Percentiles rank a stretch among this genome's conserved stretches.
phyloP scores from a whole-genome alignment of 352 stramenopile genomes.

The Phytophthora europaea region DNA sequence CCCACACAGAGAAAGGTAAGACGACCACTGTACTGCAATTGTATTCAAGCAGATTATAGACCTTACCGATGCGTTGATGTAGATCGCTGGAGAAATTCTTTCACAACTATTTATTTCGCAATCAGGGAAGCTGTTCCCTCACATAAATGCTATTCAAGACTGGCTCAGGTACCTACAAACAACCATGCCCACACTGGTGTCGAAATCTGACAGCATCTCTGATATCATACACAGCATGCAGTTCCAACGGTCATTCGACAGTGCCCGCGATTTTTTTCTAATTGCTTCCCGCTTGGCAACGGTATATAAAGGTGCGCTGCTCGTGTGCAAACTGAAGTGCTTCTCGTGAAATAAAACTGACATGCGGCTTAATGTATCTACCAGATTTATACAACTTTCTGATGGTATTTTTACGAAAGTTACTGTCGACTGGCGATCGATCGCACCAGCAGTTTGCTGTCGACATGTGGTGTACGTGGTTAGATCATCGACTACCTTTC shows the following conservation, averaged over 20 bases:
- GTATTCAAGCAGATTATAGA: not conserved
- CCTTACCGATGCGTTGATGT: conserved; percentile 1
- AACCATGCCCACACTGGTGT: not conserved
- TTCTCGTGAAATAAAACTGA: conserved; percentile 3
- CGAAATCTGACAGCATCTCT: conserved; percentile 5
- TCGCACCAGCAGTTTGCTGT: conserved; percentile 69
- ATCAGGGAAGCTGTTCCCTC: conserved; percentile 40
- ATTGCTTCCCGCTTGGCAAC: conserved; percentile 56
- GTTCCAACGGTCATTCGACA: conserved; percentile 58
- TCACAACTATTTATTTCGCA: conserved; percentile 62
- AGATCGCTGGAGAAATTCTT: conserved; percentile 44
- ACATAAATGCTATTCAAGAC: conserved; percentile 72
- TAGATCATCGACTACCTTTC: conserved; percentile 53
- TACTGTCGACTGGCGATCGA: conserved; percentile 61
- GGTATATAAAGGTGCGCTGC: conserved; percentile 49
- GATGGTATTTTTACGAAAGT: conserved; percentile 87
- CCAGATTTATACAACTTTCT: conserved; percentile 83
- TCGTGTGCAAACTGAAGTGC: not conserved
- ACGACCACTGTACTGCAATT: not conserved
- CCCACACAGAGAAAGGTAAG: conserved; percentile 43
- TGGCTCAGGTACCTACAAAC: conserved; percentile 59
- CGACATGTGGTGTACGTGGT: conserved; percentile 77
- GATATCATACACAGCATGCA: conserved; percentile 40
- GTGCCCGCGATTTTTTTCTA: conserved; percentile 52
- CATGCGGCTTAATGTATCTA: conserved; percentile 8